Conservation (phyloP, 2,329 filamentous ascomycete species). For the Verticillium albo-atrum region DNA sequence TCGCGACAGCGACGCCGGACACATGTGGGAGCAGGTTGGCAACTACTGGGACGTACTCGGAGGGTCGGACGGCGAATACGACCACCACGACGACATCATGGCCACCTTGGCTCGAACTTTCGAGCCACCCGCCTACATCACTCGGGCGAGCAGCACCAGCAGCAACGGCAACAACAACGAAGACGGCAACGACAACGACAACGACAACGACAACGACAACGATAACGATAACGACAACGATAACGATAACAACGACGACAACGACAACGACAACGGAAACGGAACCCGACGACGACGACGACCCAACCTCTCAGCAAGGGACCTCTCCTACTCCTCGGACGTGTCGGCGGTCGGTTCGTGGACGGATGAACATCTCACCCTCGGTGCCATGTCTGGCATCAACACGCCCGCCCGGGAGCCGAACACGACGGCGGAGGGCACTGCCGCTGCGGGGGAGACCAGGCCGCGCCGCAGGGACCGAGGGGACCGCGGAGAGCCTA, state of each 20-base stretch:
- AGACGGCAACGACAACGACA: too few species aligned
- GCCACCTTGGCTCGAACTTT: conserved; percentile 45
- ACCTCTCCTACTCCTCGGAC: conserved; percentile 43
- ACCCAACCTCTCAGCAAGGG: conserved; percentile 37
- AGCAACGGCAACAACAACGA: too few species aligned
- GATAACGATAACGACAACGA: too few species aligned
- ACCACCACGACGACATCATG: conserved; percentile 28
- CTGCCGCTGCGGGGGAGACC: background rate
- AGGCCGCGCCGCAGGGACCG: background rate
- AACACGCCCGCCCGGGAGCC: conserved; percentile 13
- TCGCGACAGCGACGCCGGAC: background rate
- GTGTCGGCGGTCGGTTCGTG: conserved; percentile 29
- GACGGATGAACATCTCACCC: conserved; percentile 21
- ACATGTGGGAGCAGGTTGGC: background rate
- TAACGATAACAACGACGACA: too few species aligned
- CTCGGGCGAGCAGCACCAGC: conserved; percentile 19
- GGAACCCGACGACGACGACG: too few species aligned
- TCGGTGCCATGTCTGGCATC: conserved; percentile 29
- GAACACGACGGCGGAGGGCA: conserved; percentile 4
- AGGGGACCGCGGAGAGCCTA: too few species aligned
- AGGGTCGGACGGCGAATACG: background rate
- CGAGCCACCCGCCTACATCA: conserved; percentile 40
- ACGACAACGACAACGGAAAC: too few species aligned
- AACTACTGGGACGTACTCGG: background rate
- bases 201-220: too few species aligned